These are phyloP conservation scores for Neopestalotiopsis clavispora DNA, from an alignment of 2,329 filamentous ascomycete genomes.

Conservation along the genomic window DNA sequence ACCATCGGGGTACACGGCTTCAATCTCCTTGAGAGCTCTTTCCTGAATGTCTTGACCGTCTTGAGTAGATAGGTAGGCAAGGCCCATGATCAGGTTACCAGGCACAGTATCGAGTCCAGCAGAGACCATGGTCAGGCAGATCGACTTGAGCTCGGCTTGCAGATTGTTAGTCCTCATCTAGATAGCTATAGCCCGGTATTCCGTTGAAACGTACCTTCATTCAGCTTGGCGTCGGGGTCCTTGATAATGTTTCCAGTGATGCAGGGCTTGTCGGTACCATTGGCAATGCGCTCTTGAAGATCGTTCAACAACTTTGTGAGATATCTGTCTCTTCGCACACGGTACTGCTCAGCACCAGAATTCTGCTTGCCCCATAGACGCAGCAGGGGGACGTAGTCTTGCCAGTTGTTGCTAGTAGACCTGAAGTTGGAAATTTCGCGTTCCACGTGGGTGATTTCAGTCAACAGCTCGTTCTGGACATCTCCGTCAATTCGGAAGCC, in stretches of 20 bases:
- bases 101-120: conserved; percentile 68
- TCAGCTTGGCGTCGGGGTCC: conserved; percentile 66
- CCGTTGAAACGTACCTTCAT: conserved; percentile 41
- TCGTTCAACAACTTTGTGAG: conserved; percentile 60
- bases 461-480: conserved; percentile 63
- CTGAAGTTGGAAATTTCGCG: conserved; percentile 64
- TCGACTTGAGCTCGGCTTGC: conserved; percentile 62
- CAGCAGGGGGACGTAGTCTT: conserved; percentile 65
- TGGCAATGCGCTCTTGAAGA: conserved; percentile 64
- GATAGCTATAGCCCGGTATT: too few relatives aligned
- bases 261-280: conserved; percentile 65
- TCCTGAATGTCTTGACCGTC: conserved; percentile 69
- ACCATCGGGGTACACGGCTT: conserved; percentile 51
- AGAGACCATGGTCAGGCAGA: conserved; percentile 71
- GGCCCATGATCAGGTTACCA: conserved; percentile 12
- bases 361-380: conserved; percentile 65
- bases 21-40: conserved; percentile 62
- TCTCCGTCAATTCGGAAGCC: conserved; percentile 62
- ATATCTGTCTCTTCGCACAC: conserved; percentile 64
- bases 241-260: conserved; percentile 71
- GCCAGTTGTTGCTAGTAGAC: conserved; percentile 64
- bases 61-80: conserved; percentile 11
- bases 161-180: neutral
- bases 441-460: conserved; percentile 67
- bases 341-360: conserved; percentile 62